Conservation (phyloP, 2,329 filamentous ascomycete species). For the Penicillium sp. region DNA sequence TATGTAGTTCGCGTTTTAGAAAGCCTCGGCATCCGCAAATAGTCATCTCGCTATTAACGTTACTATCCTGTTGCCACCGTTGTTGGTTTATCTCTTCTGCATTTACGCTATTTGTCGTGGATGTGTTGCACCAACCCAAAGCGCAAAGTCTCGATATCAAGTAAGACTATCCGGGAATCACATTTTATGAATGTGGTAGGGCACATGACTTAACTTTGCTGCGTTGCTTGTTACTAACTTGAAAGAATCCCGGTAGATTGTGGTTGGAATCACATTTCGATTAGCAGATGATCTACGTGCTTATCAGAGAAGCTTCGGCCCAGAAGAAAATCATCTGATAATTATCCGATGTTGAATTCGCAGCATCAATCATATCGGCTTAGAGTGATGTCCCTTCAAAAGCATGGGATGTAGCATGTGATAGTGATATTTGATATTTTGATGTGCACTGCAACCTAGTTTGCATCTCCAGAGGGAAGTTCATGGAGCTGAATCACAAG, state of each 20-base stretch:
- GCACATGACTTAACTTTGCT: neutral
- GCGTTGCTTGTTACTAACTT: neutral
- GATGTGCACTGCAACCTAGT: too few species aligned
- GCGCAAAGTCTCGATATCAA: neutral
- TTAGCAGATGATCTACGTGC: neutral
- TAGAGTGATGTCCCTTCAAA: neutral
- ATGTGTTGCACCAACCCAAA: slow-evolving; percentile 1
- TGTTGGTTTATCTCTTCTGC: neutral
- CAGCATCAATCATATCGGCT: neutral
- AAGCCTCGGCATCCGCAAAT: neutral
- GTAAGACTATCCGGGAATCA: too few species aligned
- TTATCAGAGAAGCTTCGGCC: neutral
- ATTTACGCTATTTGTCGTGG: neutral
- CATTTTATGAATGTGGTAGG: neutral
- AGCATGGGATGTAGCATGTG: neutral
- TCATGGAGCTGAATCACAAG: too few species aligned
- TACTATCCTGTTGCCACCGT: neutral
- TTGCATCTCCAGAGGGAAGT: too few species aligned
- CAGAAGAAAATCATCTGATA: neutral
- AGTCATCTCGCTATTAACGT: too few species aligned
- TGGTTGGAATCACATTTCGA: neutral
- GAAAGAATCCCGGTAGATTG: neutral
- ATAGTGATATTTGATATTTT: neutral
- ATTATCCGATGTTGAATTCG: neutral
- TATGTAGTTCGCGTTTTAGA: neutral